Conservation (phyloP, 2,329 filamentous ascomycete species). For the Fusarium acutatum region DNA sequence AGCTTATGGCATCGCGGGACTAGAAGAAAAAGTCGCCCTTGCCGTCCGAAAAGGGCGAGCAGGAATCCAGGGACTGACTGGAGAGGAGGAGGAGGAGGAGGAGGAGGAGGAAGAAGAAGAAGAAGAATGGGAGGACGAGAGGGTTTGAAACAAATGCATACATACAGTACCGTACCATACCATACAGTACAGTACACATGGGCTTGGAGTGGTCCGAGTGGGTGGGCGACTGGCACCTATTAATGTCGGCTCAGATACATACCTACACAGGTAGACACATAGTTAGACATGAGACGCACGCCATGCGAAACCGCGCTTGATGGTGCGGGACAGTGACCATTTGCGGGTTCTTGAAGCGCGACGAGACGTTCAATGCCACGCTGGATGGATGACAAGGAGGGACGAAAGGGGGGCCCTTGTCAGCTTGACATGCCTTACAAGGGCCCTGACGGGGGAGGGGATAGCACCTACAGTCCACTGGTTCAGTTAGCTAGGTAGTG, state of each 20-base stretch:
- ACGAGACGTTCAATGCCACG: constrained; percentile 41
- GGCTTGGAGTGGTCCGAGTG: constrained; percentile 31
- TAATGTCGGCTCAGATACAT: constrained; percentile 37
- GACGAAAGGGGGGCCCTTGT: constrained; percentile 29
- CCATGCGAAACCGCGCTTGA: constrained; percentile 37
- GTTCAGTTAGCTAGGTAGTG: background rate
- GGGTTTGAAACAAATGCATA: constrained; percentile 41
- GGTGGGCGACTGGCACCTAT: constrained; percentile 41
- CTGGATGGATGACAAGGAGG: constrained; percentile 38
- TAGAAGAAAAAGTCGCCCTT: constrained; percentile 28
- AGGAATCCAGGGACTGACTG: constrained; percentile 16
- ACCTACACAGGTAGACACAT: background rate
- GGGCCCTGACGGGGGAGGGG: constrained; percentile 31
- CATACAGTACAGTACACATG: background rate
- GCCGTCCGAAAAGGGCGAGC: constrained; percentile 34
- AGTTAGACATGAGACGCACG: constrained; percentile 35
- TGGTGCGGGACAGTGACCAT: constrained; percentile 34
- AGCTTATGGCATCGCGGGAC: constrained; percentile 41
- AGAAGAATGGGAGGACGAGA: constrained; percentile 28
- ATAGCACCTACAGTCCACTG: background rate
- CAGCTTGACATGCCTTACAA: background rate
- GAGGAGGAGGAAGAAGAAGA: background rate
- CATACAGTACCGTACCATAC: background rate
- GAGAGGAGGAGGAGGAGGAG: too few species aligned
- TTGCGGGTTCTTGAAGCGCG: constrained; percentile 33